A percentile compares a stretch with the other conserved stretches of the same genome.
phyloP scores from a whole-genome alignment of 1,139 yeast genomes.

The Pneumocystis oryctolagi region DNA sequence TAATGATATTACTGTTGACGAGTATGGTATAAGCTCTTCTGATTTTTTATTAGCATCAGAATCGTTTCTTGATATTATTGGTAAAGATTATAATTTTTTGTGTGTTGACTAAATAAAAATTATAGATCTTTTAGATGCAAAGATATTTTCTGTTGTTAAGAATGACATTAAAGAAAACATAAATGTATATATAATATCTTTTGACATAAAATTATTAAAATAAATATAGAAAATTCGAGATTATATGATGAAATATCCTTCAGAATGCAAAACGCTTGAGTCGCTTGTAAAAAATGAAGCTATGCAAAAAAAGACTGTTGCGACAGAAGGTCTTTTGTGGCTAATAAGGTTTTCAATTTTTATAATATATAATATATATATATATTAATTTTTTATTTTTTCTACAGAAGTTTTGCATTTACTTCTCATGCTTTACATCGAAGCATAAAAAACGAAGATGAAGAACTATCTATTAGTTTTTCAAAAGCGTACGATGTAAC shows the following conservation, averaged over 20 bases:
- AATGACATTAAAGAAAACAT: slow-evolving; percentile 82
- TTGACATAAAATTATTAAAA: neutral
- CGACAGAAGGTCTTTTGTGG: slow-evolving; percentile 89
- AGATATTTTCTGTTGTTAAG: slow-evolving; percentile 76
- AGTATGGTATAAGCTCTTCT: slow-evolving; percentile 49
- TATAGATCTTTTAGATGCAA: slow-evolving; percentile 55
- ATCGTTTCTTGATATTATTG: slow-evolving; percentile 68
- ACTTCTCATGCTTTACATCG: slow-evolving; percentile 80
- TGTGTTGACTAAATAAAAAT: neutral
- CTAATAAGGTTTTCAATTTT: slow-evolving; percentile 38
- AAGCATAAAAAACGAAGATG: slow-evolving; percentile 43
- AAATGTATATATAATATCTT: slow-evolving; percentile 19
- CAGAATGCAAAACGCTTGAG: slow-evolving; percentile 51
- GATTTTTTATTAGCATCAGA: slow-evolving; percentile 74
- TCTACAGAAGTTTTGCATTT: slow-evolving; percentile 58
- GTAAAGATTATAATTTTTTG: slow-evolving; percentile 21
- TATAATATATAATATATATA: too few species aligned
- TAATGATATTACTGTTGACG: slow-evolving; percentile 57
- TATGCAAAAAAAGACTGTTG: slow-evolving; percentile 51
- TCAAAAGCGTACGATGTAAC: slow-evolving; percentile 72
- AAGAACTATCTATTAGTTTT: slow-evolving; percentile 62
- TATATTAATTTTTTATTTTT: neutral
- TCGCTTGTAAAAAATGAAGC: slow-evolving; percentile 56
- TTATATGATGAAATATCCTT: slow-evolving; percentile 52
- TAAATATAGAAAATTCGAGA: slow-evolving; percentile 41